These are phyloP conservation scores for Pseudoturritis turrita DNA, from an alignment of 345 rosid species.

Conservation along the genomic window DNA sequence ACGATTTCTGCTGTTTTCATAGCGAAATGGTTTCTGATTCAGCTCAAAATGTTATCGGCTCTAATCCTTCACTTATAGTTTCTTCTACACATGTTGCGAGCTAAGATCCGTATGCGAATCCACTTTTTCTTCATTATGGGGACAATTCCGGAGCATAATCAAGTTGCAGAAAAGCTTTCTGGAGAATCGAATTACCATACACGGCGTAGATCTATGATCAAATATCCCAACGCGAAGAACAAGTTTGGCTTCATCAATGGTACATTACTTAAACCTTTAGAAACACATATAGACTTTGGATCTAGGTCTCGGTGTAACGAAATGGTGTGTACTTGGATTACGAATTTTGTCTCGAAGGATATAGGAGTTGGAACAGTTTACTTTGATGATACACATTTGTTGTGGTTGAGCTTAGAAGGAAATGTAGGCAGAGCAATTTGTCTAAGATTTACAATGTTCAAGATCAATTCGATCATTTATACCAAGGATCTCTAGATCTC, in stretches of 20 bases:
- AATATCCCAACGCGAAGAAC: not conserved
- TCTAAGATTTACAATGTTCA: not conserved
- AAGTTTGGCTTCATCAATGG: not conserved
- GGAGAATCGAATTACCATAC: not conserved
- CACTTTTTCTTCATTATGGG: too few relatives aligned
- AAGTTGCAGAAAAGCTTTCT: not conserved
- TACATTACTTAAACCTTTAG: not conserved
- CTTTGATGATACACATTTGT: not conserved
- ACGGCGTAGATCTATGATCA: not conserved
- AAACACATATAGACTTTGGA: not conserved
- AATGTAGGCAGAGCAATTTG: not conserved
- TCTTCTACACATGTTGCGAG: too few relatives aligned
- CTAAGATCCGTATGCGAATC: too few relatives aligned
- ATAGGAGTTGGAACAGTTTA: not conserved
- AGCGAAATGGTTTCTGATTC: too few relatives aligned
- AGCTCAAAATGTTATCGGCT: too few relatives aligned
- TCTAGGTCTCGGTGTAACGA: not conserved
- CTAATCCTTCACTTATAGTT: too few relatives aligned
- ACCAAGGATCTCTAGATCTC: not conserved
- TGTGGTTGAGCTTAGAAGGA: not conserved
- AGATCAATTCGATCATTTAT: not conserved
- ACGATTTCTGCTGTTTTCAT: too few relatives aligned
- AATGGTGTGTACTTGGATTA: not conserved
- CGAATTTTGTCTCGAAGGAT: not conserved
- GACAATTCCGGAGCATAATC: too few relatives aligned